Conservation (phyloP, 495 filamentous ascomycete species). For the Xylaria cubensis region DNA sequence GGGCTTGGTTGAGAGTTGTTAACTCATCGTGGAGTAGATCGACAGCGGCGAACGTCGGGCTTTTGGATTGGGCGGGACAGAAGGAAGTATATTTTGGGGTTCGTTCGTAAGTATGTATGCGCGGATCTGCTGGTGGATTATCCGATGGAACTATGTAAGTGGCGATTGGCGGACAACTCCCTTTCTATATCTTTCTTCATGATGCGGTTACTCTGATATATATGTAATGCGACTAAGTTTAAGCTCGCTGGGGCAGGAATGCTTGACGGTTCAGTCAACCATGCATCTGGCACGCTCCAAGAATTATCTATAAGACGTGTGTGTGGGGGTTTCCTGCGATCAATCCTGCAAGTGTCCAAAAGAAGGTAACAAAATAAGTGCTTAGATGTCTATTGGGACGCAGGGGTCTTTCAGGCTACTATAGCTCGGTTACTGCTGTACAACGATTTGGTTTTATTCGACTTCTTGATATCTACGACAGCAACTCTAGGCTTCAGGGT, state of each 20-base stretch:
- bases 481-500: neutral
- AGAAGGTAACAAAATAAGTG: conserved; percentile 18
- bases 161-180: neutral
- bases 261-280: conserved; percentile 4
- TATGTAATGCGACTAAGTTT: neutral
- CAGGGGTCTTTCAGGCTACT: conserved; percentile 22
- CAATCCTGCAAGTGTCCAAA: conserved; percentile 21
- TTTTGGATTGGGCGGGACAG: neutral
- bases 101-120: neutral
- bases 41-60: conserved; percentile 19
- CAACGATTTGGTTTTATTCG: neutral
- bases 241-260: neutral
- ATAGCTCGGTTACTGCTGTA: neutral
- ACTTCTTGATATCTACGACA: neutral
- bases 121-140: neutral
- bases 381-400: conserved; percentile 23
- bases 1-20: conserved; percentile 4
- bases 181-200: neutral
- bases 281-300: conserved; percentile 15
- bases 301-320: conserved; percentile 1
- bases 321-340: conserved; percentile 22
- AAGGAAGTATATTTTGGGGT: conserved; percentile 17
- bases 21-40: conserved; percentile 16
- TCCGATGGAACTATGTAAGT: neutral
- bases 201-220: neutral